Evolutionary conservation across 352 stramenopile species (phyloP), one percentile per base, ranked within the genome.

Genomic region (Globisporangium carolinianum): DNA sequence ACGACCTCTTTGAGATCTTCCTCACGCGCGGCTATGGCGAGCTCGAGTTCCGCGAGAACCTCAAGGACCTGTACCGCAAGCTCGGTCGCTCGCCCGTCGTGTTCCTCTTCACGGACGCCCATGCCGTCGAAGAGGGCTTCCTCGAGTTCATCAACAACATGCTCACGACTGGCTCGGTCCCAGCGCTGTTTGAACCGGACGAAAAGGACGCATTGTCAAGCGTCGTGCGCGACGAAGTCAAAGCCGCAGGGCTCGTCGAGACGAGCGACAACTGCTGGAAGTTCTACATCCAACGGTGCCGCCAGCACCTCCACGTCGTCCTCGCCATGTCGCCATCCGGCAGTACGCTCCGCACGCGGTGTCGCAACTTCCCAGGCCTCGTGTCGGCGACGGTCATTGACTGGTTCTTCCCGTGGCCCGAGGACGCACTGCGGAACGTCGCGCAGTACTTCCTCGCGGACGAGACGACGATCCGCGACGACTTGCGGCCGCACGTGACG

Each of bases 81-180:
- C 63, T 98, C 6, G 90, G 85, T 8, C 85, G 87, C 41, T 83
- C 83, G 9, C 75, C 75, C 5, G 89, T 98, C 2, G 91, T 98
- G 6, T 98, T 98, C 65, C 79, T 98, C 12, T 98, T 98, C 68
- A 98, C 94, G 4, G 94, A 98, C 59, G 93, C 93, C 0, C 93
- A 98, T 60, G 91, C 97, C 0, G 92, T 98, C 3, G 88, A 98
- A 62, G 94, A 98, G 79, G 94, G 90, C 2, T 98, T 98, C 60
- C 74, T 98, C 15, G 94, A 98, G 63, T 97, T 97, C 55, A 94
- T 98, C 60, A 98, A 98, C 74, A 98, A 98, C 60, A 98, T 98
- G 88, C 73, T 98, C 6, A 98, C 93, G 0, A 98, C 93, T 0
- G 94, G 94, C 1, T 94, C 97, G 71, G 93, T 98, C 10, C 91